Evolutionary conservation across 2,329 filamentous ascomycete species (phyloP).

Genomic region (Paradendryphiella salina): DNA sequence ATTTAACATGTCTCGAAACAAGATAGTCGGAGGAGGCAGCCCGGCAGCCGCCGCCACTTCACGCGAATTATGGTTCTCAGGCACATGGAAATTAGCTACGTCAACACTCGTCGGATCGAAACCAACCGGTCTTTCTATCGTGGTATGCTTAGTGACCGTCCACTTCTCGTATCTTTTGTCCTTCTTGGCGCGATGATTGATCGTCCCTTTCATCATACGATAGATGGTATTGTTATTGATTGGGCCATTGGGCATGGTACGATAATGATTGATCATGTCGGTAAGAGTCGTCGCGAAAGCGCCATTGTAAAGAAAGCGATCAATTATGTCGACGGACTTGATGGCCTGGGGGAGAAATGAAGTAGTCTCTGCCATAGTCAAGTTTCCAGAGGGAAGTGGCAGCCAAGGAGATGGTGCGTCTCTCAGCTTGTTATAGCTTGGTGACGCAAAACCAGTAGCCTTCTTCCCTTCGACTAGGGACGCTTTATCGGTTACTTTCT

Average conservation of each 20-base stretch:
- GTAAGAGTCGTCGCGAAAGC: slow-evolving; percentile 9
- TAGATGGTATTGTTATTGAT: slow-evolving; percentile 22
- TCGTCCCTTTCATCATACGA: slow-evolving; percentile 24
- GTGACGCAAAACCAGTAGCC: background rate
- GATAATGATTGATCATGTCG: slow-evolving; percentile 25
- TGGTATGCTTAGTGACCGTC: slow-evolving; percentile 16
- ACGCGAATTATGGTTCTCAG: slow-evolving; percentile 1
- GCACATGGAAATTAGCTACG: slow-evolving; percentile 21
- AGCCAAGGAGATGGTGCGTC: slow-evolving; percentile 23
- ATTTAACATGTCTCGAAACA: slow-evolving; percentile 21
- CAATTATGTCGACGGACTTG: slow-evolving; percentile 28
- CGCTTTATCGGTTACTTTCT: background rate
- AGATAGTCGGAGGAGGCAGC: slow-evolving; percentile 5
- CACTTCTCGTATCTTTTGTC: slow-evolving; percentile 20
- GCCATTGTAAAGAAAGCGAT: slow-evolving; percentile 32
- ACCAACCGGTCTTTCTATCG: slow-evolving; percentile 5
- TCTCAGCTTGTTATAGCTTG: slow-evolving; percentile 18
- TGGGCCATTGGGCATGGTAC: slow-evolving; percentile 13
- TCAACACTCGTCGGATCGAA: slow-evolving; percentile 21
- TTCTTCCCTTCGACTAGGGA: background rate
- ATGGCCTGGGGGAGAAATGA: slow-evolving; percentile 31
- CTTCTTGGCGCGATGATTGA: slow-evolving; percentile 13
- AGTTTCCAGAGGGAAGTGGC: slow-evolving; percentile 26
- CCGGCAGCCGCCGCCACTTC: background rate
- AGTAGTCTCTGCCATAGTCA: slow-evolving; percentile 31